Evolutionary conservation across 2,329 filamentous ascomycete genomes (phyloP).

Genomic region (Colletotrichum agaves): DNA sequence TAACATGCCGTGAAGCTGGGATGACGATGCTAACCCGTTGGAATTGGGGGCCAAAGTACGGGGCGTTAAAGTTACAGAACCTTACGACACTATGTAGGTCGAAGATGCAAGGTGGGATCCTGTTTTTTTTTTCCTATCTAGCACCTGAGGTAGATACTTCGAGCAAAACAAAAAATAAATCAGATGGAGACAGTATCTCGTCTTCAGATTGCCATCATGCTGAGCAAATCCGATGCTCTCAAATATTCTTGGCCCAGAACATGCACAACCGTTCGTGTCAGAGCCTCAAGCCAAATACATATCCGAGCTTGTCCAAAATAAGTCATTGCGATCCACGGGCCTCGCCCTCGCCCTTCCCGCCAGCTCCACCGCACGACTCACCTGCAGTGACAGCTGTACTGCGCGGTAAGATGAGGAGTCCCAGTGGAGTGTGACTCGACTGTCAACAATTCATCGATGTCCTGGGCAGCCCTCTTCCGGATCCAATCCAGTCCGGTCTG

Average conservation of each 20-base stretch:
- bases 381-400: conserved; percentile 26
- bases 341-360: conserved; percentile 9
- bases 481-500: conserved; percentile 24
- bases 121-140: too few species aligned
- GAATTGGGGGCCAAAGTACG: conserved; percentile 9
- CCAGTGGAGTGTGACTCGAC: conserved; percentile 3
- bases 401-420: conserved; percentile 23
- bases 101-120: too few species aligned
- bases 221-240: background rate
- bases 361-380: conserved; percentile 20
- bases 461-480: conserved; percentile 2
- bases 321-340: conserved; percentile 24
- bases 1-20: background rate
- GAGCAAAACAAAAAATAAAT: background rate
- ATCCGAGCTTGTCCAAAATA: conserved; percentile 2
- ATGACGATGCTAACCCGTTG: background rate
- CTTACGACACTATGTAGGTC: too few species aligned
- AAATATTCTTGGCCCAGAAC: background rate
- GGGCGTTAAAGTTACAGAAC: background rate
- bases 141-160: too few species aligned
- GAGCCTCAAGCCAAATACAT: conserved; percentile 30
- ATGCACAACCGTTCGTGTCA: conserved; percentile 11
- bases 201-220: background rate
- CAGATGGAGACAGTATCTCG: background rate
- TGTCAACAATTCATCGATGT: background rate